Conservation (phyloP, 208 protist species). For the Histomonas meleagridis region DNA sequence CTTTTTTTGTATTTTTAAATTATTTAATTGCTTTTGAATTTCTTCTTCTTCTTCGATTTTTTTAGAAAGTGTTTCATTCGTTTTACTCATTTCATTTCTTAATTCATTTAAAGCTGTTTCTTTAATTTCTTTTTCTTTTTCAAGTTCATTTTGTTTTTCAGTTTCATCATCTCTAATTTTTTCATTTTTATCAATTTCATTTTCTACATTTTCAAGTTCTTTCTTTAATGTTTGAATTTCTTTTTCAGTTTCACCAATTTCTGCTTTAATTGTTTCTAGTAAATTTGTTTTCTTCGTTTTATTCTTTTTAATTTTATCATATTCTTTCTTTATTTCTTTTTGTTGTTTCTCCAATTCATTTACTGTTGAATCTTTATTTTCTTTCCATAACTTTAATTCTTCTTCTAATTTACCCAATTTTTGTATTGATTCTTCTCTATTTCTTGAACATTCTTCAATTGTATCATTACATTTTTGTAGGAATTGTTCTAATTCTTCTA, state of each 20-base stretch:
- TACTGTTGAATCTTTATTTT: background rate
- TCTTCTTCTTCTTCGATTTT: slow-evolving; percentile 42
- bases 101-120: slow-evolving; percentile 43
- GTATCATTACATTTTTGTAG: no score
- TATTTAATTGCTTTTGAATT: slow-evolving; percentile 43
- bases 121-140: slow-evolving; percentile 39
- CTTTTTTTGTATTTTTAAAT: slow-evolving; percentile 47
- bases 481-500: no score
- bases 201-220: background rate
- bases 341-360: background rate
- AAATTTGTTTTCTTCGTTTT: background rate
- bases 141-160: slow-evolving; percentile 24
- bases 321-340: background rate
- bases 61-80: slow-evolving; percentile 40
- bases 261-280: background rate
- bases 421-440: background rate
- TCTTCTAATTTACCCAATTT: background rate
- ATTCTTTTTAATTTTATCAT: background rate
- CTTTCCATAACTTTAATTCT: background rate
- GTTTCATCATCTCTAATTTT: slow-evolving; percentile 36
- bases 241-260: slow-evolving; percentile 26
- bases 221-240: slow-evolving; percentile 47
- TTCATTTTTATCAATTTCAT: background rate
- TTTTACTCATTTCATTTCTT: slow-evolving; percentile 38
- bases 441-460: background rate